phyloP scores from a whole-genome alignment of 208 protist species.

The Wallacemonas sp. region DNA sequence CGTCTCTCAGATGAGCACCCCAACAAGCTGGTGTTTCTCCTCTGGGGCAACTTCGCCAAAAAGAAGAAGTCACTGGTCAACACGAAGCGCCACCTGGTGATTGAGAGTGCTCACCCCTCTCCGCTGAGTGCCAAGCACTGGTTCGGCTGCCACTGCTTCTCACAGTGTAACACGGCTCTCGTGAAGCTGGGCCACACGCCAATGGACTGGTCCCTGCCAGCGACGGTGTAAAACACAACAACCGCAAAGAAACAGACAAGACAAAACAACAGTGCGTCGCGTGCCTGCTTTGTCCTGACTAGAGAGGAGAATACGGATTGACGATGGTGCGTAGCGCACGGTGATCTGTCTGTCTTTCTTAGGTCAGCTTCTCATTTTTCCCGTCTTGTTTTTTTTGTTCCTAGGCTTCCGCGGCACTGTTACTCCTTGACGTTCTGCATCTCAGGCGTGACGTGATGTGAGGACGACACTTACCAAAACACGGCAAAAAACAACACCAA shows the following conservation, averaged over 20 bases:
- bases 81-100: constrained; percentile 79
- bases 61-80: constrained; percentile 92
- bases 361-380: too few species aligned
- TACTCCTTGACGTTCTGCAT: too few species aligned
- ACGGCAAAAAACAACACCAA: background rate
- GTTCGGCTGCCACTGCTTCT: constrained; percentile 85
- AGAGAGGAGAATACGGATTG: too few species aligned
- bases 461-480: too few species aligned
- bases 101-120: constrained; percentile 89
- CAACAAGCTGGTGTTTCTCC: constrained; percentile 92
- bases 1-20: constrained; percentile 65
- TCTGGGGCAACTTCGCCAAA: constrained; percentile 95
- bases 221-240: background rate
- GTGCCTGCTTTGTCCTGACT: too few species aligned
- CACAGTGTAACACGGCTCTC: constrained; percentile 81
- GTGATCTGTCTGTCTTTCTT: too few species aligned
- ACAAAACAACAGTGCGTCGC: too few species aligned
- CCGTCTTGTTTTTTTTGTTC: too few species aligned
- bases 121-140: constrained; percentile 79
- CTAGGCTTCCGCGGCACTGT: too few species aligned
- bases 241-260: too few species aligned
- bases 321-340: too few species aligned
- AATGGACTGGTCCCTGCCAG: constrained; percentile 83
- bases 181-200: constrained; percentile 53
- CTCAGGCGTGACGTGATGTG: too few species aligned